These are phyloP conservation scores for Sicyos edulis DNA, from an alignment of 306 rosid species.

Conservation along the genomic window DNA sequence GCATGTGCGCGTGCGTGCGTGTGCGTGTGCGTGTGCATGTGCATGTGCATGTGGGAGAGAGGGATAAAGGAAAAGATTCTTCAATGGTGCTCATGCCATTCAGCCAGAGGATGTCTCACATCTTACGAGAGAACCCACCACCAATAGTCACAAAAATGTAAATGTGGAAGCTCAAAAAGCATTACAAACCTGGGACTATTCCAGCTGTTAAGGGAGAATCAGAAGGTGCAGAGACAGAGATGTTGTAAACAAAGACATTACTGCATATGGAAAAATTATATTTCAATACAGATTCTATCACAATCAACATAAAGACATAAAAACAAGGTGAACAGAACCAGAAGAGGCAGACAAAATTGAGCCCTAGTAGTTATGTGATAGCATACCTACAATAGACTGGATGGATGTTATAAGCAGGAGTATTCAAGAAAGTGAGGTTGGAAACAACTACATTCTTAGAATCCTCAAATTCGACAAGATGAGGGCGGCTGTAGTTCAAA, in stretches of 20 bases:
- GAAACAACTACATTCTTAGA: conserved; percentile 73
- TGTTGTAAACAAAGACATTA: conserved; percentile 66
- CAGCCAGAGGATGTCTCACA: background rate
- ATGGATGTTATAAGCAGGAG: conserved; percentile 85
- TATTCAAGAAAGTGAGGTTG: conserved; percentile 78
- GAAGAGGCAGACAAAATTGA: background rate
- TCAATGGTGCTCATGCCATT: conserved; percentile 15
- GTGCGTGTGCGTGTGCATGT: background rate
- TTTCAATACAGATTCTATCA: background rate
- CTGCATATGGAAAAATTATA: conserved; percentile 46
- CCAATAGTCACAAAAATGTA: background rate
- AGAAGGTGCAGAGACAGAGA: conserved; percentile 67
- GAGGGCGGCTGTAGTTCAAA: conserved; percentile 86
- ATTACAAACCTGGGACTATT: conserved; percentile 79
- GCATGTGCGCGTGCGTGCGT: background rate
- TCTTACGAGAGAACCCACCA: background rate
- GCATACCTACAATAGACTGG: conserved; percentile 94
- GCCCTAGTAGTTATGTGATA: background rate
- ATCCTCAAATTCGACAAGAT: conserved; percentile 64
- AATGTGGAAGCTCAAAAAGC: background rate
- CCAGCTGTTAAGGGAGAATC: conserved; percentile 82
- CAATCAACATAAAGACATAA: background rate
- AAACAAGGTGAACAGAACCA: conserved; percentile 16
- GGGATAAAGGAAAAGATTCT: background rate
- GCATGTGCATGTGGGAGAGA: background rate